Evolutionary conservation across 2,329 filamentous ascomycete genomes (phyloP).

Genomic region (Fusarium siculi): DNA sequence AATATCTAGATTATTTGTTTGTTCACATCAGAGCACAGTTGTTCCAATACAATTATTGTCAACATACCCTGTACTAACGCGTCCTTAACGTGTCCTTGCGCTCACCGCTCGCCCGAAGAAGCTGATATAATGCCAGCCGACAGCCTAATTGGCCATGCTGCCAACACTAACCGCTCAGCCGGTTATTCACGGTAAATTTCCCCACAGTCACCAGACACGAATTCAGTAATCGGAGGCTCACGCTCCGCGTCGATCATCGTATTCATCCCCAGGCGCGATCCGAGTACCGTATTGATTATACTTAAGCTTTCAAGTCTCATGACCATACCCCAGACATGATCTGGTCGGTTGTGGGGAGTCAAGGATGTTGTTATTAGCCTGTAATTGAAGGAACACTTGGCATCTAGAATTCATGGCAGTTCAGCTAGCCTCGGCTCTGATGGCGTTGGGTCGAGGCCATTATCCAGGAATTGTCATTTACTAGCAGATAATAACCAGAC

Average conservation of each 20-base stretch:
- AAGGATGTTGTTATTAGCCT: conserved; percentile 1
- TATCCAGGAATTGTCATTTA: not conserved
- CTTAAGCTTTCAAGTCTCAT: not conserved
- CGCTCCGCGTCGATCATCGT: not conserved
- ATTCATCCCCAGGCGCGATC: not conserved
- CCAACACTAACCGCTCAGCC: not conserved
- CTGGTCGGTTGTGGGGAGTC: not conserved
- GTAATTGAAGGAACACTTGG: not conserved
- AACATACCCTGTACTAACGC: not conserved
- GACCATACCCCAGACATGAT: not conserved
- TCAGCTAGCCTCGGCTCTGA: not conserved
- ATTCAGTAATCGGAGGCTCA: not conserved
- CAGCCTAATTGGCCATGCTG: not conserved
- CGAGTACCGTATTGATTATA: not conserved
- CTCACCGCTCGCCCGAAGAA: not conserved
- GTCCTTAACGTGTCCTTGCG: not conserved
- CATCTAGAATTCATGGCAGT: not conserved
- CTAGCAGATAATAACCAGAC: not conserved
- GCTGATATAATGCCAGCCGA: not conserved
- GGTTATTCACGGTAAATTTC: not conserved
- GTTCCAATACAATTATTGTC: fast-evolving
- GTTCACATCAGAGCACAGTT: fast-evolving
- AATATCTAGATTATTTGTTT: not conserved
- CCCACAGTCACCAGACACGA: not conserved
- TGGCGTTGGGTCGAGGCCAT: not conserved